Base-by-base conservation (phyloP, 768 basidiomycete species). In the Tylopilus subfusipes region DNA sequence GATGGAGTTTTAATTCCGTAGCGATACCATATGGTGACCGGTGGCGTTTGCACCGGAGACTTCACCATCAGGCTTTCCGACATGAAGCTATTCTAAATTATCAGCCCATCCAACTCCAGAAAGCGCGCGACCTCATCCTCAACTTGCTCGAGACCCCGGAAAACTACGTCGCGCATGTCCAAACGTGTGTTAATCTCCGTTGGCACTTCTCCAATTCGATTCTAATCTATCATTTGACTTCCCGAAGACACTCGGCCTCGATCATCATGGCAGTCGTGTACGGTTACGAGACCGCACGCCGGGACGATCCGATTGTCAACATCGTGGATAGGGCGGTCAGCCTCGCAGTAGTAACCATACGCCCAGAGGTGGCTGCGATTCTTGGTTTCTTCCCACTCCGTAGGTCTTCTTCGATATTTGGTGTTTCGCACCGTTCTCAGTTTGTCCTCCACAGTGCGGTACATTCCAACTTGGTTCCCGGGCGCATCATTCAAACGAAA, bases 381-480 rank as follows among this genome's bases (percentile, higher is more conserved):
- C 69, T 77, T 7, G 75, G 75, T 3, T 68, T 72, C 33, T 72
- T 71, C 40, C 68, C 58, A 39, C 77, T 56, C 67, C 65, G 74
- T 75, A 56, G 48, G 64, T 50, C 56, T 22, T n/a, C n/a, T 40
- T 27, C 22, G 5, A 21, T 38, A 36, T 7, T n/a, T 33, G 6
- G 21, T 31, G 13, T 25, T 34, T 39, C 2, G 5, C 33, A 44
- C 22, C 16, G 2, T 5, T 44, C 22, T 40, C 2, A 53, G 8
- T 29, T 44, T 11, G 5, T 7, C n/a, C 10, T 25, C 24, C 19
- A 6, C 43, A 75, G 73, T 77, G 27, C 64, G 61, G 40, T 57
- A 70, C 31, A 56, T 77, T 16, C 76, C 76, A 5, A 42, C 67
- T 3, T 78, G 76, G 76, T 54, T 75, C 33, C 76, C 77, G 0